A percentile compares a stretch with the other conserved stretches of the same genome.
Evolutionary conservation across 495 filamentous ascomycete species (phyloP).

Genomic region (Tirmania nivea): DNA sequence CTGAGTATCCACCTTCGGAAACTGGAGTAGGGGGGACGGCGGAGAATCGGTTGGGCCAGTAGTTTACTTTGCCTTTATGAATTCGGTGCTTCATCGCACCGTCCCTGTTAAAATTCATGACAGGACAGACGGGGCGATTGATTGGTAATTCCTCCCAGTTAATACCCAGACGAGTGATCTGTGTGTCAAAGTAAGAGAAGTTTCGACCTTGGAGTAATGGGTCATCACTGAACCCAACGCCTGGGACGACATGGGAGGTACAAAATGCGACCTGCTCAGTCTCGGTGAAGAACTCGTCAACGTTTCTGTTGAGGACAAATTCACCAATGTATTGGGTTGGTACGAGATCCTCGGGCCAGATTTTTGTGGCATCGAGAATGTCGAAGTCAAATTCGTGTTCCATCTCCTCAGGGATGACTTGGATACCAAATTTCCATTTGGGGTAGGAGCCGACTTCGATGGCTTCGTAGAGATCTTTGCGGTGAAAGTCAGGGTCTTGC

Average conservation of each 20-base stretch:
- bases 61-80: conserved; percentile 54
- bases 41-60: conserved; percentile 69
- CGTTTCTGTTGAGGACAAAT: conserved; percentile 59
- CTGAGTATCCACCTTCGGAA: conserved; percentile 43
- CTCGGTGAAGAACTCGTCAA: conserved; percentile 72
- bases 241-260: conserved; percentile 65
- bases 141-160: conserved; percentile 80
- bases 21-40: conserved; percentile 32
- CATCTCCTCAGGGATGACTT: conserved; percentile 46
- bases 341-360: conserved; percentile 70
- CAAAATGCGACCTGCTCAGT: conserved; percentile 74
- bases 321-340: conserved; percentile 65
- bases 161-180: conserved; percentile 55
- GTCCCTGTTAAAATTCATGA: conserved; percentile 63
- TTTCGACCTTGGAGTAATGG: conserved; percentile 65
- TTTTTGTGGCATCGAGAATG: conserved; percentile 75
- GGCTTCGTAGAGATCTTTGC: conserved; percentile 63
- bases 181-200: conserved; percentile 77
- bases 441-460: conserved; percentile 53
- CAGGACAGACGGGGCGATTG: conserved; percentile 55
- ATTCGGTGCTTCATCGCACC: conserved; percentile 41
- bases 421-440: conserved; percentile 70
- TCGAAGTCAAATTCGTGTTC: conserved; percentile 76
- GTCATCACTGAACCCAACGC: conserved; percentile 72
- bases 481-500: conserved; percentile 74